A percentile compares a stretch with the other conserved stretches of the same genome.
These are phyloP conservation scores for Acanthamoeba healyi DNA, from an alignment of 208 protist species.

Conservation along the genomic window DNA sequence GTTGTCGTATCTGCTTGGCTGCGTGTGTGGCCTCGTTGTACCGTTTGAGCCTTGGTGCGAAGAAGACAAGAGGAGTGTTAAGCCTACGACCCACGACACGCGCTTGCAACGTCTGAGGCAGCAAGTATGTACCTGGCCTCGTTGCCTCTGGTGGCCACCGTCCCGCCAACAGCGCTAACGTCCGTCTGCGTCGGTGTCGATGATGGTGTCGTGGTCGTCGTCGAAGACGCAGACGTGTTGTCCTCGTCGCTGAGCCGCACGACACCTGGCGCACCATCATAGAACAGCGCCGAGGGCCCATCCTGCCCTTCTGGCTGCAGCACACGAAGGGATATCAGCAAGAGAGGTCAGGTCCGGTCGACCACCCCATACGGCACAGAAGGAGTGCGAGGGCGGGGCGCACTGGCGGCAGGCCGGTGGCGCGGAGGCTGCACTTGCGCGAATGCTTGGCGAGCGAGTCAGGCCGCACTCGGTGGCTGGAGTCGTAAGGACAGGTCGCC, in stretches of 20 bases:
- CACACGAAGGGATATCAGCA: background rate
- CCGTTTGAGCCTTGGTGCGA: background rate
- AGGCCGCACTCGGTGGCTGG: background rate
- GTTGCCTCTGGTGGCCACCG: background rate
- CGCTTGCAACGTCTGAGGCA: background rate
- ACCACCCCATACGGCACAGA: too few species aligned
- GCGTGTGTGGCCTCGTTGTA: background rate
- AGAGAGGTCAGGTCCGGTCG: fast-evolving
- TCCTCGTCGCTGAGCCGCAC: background rate
- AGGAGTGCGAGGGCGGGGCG: background rate
- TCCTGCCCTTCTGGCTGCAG: background rate
- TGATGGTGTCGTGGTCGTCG: background rate
- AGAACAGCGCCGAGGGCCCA: slow-evolving; percentile 5
- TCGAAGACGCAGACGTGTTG: background rate
- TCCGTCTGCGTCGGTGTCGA: background rate
- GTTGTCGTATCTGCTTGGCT: background rate
- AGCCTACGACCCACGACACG: background rate
- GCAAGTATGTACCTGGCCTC: background rate
- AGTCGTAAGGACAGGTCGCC: background rate
- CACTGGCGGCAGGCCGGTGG: background rate
- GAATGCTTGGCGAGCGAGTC: background rate
- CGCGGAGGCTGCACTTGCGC: background rate
- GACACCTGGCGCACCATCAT: background rate
- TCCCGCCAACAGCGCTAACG: background rate
- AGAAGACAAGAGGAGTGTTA: background rate